Percentiles rank a stretch among this genome's conserved stretches.
Conservation (phyloP, 2,329 filamentous ascomycete genomes). For the Zymoseptoria ardabiliae region DNA sequence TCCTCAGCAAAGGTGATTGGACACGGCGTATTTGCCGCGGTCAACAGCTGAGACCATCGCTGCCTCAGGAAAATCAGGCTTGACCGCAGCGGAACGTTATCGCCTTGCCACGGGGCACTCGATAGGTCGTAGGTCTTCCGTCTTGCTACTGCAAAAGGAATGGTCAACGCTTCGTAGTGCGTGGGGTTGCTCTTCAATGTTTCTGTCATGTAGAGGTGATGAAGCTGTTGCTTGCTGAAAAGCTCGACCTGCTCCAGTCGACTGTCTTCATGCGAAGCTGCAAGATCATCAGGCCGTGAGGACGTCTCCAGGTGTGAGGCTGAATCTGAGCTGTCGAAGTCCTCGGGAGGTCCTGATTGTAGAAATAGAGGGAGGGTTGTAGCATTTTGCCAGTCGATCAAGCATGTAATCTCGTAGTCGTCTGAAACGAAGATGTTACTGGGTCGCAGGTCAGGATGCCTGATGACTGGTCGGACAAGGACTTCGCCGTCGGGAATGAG, state of each 20-base stretch:
- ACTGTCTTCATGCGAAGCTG: background rate
- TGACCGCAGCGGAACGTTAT: slow-evolving; percentile 19
- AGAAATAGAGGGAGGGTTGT: slow-evolving; percentile 34
- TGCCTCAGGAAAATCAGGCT: slow-evolving; percentile 17
- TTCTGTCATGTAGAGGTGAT: slow-evolving; percentile 13
- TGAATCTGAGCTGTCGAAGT: slow-evolving; percentile 31
- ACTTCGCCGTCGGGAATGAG: slow-evolving; percentile 17
- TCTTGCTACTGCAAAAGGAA: slow-evolving; percentile 13
- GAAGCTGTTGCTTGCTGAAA: slow-evolving; percentile 10
- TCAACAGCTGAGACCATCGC: slow-evolving; percentile 8
- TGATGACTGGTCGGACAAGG: slow-evolving; percentile 13
- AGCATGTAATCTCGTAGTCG: slow-evolving; percentile 17
- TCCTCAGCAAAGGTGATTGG: slow-evolving; percentile 13
- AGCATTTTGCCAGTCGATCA: slow-evolving; percentile 40
- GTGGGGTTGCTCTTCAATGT: slow-evolving; percentile 7
- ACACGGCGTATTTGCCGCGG: slow-evolving; percentile 5
- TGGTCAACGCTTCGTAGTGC: slow-evolving; percentile 17
- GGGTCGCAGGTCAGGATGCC: slow-evolving; percentile 23
- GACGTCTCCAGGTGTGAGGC: background rate
- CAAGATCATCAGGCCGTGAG: background rate
- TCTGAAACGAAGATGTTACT: slow-evolving; percentile 30
- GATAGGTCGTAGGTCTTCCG: slow-evolving; percentile 16
- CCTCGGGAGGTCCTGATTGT: slow-evolving; percentile 32
- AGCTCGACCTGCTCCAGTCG: background rate
- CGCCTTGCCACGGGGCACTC: slow-evolving; percentile 21